A percentile compares a stretch with the other conserved stretches of the same genome.
Evolutionary conservation across 805 yeast genomes (phyloP).

Genomic region (Groenewaldozyma tartarivorans): DNA sequence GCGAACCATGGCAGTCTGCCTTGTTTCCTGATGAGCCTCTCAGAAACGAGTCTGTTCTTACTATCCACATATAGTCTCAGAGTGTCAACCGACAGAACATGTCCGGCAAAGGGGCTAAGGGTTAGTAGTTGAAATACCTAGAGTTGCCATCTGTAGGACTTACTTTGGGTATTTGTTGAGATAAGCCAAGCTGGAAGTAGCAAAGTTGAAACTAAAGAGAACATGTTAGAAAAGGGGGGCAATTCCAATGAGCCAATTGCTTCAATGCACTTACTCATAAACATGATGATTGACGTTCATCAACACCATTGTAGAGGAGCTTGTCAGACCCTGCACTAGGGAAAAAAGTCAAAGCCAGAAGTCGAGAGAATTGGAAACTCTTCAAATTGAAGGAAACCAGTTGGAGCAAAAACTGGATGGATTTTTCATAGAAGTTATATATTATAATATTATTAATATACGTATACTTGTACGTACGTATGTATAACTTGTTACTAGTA

Average conservation of each 20-base stretch:
- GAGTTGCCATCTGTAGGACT: slow-evolving; percentile 6
- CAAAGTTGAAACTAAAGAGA: slow-evolving; percentile 39
- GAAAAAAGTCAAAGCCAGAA: background rate
- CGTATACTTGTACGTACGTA: background rate
- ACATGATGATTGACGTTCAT: slow-evolving; percentile 46
- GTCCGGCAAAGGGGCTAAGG: slow-evolving; percentile 69
- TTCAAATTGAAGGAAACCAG: no score
- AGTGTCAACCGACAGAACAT: slow-evolving; percentile 78
- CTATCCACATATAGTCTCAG: slow-evolving; percentile 48
- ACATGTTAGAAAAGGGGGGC: background rate
- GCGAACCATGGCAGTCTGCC: slow-evolving; percentile 80
- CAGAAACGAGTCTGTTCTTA: slow-evolving; percentile 58
- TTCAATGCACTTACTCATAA: slow-evolving; percentile 35
- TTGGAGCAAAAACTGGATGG: no score
- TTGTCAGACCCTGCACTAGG: background rate
- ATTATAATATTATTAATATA: no score
- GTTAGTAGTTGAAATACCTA: slow-evolving; percentile 1
- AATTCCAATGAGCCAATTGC: background rate
- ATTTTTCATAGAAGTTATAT: no score
- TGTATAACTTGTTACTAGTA: background rate
- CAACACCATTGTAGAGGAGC: slow-evolving; percentile 44
- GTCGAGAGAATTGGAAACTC: background rate
- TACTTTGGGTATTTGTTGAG: slow-evolving; percentile 55
- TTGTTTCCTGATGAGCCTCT: slow-evolving; percentile 63
- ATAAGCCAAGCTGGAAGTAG: slow-evolving; percentile 66